A percentile compares a stretch with the other conserved stretches of the same genome.
Conservation (phyloP, 257 asterid species). For the Solanum peruvianum region DNA sequence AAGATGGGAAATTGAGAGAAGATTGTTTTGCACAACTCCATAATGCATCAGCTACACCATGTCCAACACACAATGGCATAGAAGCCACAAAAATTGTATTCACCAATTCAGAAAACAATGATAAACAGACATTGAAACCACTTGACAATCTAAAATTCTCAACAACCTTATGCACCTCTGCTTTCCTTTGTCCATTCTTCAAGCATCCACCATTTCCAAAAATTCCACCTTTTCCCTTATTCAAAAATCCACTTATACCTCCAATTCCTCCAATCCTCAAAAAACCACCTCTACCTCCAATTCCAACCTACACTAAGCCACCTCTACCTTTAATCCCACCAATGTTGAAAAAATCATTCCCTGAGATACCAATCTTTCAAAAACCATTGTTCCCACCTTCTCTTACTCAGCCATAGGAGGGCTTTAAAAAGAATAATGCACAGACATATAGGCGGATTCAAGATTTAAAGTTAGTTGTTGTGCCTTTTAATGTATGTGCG, state of each 20-base stretch:
- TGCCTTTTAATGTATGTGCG: not conserved
- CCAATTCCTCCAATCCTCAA: slow-evolving; percentile 1
- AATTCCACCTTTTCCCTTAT: slow-evolving; percentile 24
- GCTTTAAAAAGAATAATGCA: not conserved
- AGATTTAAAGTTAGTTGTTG: not conserved
- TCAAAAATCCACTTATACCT: slow-evolving; percentile 16
- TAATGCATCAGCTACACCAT: slow-evolving; percentile 52
- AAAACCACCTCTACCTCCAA: slow-evolving; percentile 1
- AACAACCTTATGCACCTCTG: slow-evolving; percentile 57
- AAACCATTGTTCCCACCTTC: slow-evolving; percentile 40
- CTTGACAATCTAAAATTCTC: slow-evolving; percentile 45
- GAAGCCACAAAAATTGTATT: slow-evolving; percentile 47
- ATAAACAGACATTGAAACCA: slow-evolving; percentile 33
- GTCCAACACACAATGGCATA: slow-evolving; percentile 50
- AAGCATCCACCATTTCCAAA: slow-evolving; percentile 49
- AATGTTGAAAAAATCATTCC: slow-evolving; percentile 11
- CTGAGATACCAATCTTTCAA: slow-evolving; percentile 15
- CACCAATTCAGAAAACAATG: slow-evolving; percentile 25
- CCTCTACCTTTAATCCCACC: slow-evolving; percentile 32
- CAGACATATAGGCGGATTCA: not conserved
- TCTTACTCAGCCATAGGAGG: slow-evolving; percentile 2
- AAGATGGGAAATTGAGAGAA: slow-evolving; percentile 40
- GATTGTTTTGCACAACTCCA: slow-evolving; percentile 82
- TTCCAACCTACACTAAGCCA: slow-evolving; percentile 6
- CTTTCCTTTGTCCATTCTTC: slow-evolving; percentile 53